Evolutionary conservation across 2,329 filamentous ascomycete species (phyloP).

Genomic region (Phaeosphaeriaceae sp.): DNA sequence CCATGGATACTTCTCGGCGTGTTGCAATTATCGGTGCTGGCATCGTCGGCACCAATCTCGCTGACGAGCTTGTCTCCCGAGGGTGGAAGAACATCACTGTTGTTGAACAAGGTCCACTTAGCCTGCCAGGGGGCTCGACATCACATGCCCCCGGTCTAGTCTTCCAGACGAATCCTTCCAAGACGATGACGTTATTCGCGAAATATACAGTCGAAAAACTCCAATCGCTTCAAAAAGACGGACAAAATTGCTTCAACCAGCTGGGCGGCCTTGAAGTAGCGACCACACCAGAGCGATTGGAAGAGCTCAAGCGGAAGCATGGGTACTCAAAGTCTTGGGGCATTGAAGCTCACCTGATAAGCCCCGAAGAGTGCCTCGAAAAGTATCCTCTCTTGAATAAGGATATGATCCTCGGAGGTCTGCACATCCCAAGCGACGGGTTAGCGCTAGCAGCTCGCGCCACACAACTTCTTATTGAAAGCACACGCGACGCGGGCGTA

Average conservation of each 20-base stretch:
- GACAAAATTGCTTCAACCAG: conserved; percentile 64
- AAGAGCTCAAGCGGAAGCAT: conserved; percentile 68
- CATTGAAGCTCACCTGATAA: conserved; percentile 61
- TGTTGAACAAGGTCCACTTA: conserved; percentile 67
- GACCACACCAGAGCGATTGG: conserved; percentile 63
- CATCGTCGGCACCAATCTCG: conserved; percentile 68
- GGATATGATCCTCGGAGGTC: conserved; percentile 62
- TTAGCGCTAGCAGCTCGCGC: conserved; percentile 67
- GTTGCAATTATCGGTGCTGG: conserved; percentile 62
- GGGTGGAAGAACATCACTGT: conserved; percentile 71
- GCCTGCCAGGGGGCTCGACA: conserved; percentile 69
- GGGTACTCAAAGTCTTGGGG: conserved; percentile 68
- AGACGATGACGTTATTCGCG: conserved; percentile 64
- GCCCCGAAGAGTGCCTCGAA: conserved; percentile 58
- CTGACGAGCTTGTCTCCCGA: conserved; percentile 66
- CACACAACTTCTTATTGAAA: conserved; percentile 65
- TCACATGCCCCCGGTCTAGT: conserved; percentile 70
- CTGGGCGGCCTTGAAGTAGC: conserved; percentile 68
- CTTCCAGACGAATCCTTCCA: conserved; percentile 66
- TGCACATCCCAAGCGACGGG: conserved; percentile 67
- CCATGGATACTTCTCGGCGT: conserved; percentile 44
- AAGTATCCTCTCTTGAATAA: conserved; percentile 63
- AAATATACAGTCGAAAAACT: conserved; percentile 68
- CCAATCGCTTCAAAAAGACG: conserved; percentile 55
- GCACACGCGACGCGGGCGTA: conserved; percentile 64